Conservation (phyloP, 306 rosid genomes). For the Quercus glauca region DNA sequence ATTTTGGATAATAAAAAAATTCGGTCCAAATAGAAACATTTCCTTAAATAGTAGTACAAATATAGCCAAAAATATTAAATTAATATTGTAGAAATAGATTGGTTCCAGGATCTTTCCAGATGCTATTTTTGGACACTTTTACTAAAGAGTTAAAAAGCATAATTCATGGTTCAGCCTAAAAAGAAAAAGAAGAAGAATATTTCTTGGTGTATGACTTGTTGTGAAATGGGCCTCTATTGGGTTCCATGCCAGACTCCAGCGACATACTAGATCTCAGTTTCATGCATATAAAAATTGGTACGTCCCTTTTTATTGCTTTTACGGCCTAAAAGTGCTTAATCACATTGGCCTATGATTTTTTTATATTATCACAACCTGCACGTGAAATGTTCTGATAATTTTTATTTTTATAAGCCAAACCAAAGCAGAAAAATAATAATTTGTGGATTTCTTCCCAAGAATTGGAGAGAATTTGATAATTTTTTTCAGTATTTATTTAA, state of each 20-base stretch:
- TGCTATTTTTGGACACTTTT: neutral
- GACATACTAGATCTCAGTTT: neutral
- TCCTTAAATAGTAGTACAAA: no score
- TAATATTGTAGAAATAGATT: neutral
- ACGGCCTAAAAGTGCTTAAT: neutral
- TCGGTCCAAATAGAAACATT: accelerated
- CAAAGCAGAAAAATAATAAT: neutral
- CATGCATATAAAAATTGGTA: neutral
- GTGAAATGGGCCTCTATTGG: slow-evolving; percentile 2
- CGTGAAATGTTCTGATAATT: slow-evolving; percentile 5
- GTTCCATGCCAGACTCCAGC: neutral
- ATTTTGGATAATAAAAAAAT: no score
- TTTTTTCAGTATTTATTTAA: neutral
- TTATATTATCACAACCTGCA: neutral
- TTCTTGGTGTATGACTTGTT: neutral
- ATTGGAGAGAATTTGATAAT: no score
- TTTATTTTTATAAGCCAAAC: neutral
- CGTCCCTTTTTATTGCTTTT: neutral
- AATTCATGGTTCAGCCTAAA: neutral
- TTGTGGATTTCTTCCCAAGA: neutral
- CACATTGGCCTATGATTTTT: neutral
- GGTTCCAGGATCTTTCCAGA: neutral
- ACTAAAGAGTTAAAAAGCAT: neutral
- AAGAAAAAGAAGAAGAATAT: neutral
- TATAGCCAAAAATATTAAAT: neutral